Base-by-base conservation (phyloP, 495 filamentous ascomycete species). In the Hyaloscypha hepaticicola region DNA sequence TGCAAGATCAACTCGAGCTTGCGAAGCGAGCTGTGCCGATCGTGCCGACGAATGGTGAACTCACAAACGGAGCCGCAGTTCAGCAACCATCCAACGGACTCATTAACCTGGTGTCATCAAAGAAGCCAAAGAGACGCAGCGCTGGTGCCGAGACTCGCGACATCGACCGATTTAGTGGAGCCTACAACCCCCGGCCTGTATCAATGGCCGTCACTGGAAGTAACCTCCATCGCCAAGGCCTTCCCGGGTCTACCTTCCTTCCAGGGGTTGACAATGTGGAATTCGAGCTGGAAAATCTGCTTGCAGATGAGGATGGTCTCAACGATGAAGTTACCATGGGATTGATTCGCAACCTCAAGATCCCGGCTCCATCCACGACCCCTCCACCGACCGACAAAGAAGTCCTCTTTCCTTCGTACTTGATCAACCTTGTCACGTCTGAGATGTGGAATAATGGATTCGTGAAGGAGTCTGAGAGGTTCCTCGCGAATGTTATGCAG, bases 381-480 rank as follows among this genome's bases (percentile, higher is more conserved):
- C 94, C 95, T 8, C 88, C 91, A 26, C 92, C 94, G 9, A 93
- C 90, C 27, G 96, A 98, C 78, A 99, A 99, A 80, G 95, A 99
- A 74, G 94, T 99, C 33, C 80, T 99, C 58, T 99, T 98, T 85
- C 96, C 95, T 24, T 93, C 95, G 1, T 99, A 97, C 73, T 85
- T 99, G 65, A 99, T 99, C 79, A 99, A 99, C 76, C 86, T 99
- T 31, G 95, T 99, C 53, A 99, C 95, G 16, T 96, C 92, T 14
- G 95, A 99, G 78, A 99, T 99, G 95, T 99, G 95, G 95, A 99
- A 99, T 81, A 99, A 99, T 72, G 95, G 95, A 27, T 99, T 96
- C 73, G 96, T 99, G 67, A 98, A 99, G 80, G 95, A 99, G 79
- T 98, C 95, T 25, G 95, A 99, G 78, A 90, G 93, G 61, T 99